phyloP scores from a whole-genome alignment of 495 filamentous ascomycete genomes.

The Aspergillus nanangensis region DNA sequence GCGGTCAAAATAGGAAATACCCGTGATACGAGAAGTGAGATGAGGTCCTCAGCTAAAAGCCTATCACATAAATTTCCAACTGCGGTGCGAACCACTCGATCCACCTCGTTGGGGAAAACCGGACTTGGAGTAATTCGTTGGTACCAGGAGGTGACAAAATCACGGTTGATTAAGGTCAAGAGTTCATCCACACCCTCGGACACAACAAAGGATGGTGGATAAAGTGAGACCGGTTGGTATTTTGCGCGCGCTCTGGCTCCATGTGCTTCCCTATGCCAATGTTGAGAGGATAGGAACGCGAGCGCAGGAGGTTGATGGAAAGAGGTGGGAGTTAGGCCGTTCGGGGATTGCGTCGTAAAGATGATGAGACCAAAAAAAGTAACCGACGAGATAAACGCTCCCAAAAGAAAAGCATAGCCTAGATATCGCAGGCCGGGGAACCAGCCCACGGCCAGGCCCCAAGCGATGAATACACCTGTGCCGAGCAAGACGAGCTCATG shows the following conservation, averaged over 20 bases:
- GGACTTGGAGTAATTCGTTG: constrained; percentile 75
- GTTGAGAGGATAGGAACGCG: constrained; percentile 56
- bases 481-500: constrained; percentile 69
- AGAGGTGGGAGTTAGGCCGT: constrained; percentile 24
- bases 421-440: constrained; percentile 73
- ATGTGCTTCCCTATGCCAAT: constrained; percentile 66
- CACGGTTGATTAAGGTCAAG: constrained; percentile 69
- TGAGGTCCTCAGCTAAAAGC: constrained; percentile 67
- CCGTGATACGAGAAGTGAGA: constrained; percentile 72
- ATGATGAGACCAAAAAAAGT: constrained; percentile 51
- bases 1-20: constrained; percentile 86
- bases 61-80: constrained; percentile 65
- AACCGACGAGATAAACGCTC: constrained; percentile 52
- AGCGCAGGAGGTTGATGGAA: constrained; percentile 29
- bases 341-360: constrained; percentile 51
- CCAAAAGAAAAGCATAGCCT: constrained; percentile 71
- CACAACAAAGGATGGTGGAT: constrained; percentile 71
- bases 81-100: constrained; percentile 71
- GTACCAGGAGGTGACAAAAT: constrained; percentile 91
- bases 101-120: constrained; percentile 78
- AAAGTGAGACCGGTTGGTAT: constrained; percentile 59
- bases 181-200: constrained; percentile 79
- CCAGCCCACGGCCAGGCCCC: constrained; percentile 79
- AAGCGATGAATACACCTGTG: constrained; percentile 72
- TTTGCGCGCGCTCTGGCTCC: constrained; percentile 47